Percentiles rank a stretch among this genome's conserved stretches.
These are phyloP conservation scores for Manihot esculenta DNA, from an alignment of 441 rosid genomes.

Conservation along the genomic window DNA sequence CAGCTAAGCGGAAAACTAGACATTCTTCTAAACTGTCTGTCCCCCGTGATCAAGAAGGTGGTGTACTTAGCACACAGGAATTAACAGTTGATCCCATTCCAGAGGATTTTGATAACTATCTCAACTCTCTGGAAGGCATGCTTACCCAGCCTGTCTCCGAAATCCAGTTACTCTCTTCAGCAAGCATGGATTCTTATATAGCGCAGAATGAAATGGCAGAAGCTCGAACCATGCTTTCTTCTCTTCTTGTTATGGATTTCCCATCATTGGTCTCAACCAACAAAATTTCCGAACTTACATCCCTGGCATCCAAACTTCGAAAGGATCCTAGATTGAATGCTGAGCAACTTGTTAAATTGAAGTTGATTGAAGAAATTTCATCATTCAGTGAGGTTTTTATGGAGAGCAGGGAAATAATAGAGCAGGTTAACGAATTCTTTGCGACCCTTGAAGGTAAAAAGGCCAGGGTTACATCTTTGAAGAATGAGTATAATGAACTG, in stretches of 20 bases:
- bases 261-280: conserved; percentile 44
- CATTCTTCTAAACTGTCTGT: conserved; percentile 26
- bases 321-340: conserved; percentile 53
- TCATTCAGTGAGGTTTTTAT: conserved; percentile 55
- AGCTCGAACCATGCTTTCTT: conserved; percentile 55
- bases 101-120: conserved; percentile 66
- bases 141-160: conserved; percentile 46
- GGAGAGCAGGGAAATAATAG: conserved; percentile 51
- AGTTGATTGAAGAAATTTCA: conserved; percentile 66
- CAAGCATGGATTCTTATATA: conserved; percentile 24
- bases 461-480: conserved; percentile 50
- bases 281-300: conserved; percentile 44
- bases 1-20: conserved; percentile 40
- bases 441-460: conserved; percentile 53
- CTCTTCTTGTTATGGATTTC: conserved; percentile 54
- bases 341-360: conserved; percentile 66
- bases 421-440: conserved; percentile 51
- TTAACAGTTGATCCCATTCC: conserved; percentile 31
- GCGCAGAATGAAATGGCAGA: conserved; percentile 55
- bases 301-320: conserved; percentile 50
- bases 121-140: conserved; percentile 58
- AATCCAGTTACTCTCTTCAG: conserved; percentile 17
- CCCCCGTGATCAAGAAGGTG: conserved; percentile 24
- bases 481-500: conserved; percentile 56
- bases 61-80: conserved; percentile 21